Evolutionary conservation across 73 alveolate species (phyloP).

Genomic region (Tetrahymena borealis): DNA sequence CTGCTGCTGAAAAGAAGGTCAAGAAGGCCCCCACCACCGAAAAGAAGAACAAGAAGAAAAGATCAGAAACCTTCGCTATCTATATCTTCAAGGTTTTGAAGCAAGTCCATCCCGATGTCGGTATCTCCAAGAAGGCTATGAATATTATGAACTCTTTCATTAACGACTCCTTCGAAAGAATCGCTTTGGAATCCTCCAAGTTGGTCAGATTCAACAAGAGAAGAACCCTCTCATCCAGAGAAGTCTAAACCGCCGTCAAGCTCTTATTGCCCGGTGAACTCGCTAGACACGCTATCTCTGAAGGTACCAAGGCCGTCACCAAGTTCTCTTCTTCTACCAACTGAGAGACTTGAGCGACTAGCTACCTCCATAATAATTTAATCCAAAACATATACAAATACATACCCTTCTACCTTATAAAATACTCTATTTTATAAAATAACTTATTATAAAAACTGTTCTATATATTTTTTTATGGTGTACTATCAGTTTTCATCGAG

Average conservation of each 20-base stretch:
- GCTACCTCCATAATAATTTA: not conserved
- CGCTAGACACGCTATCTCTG: slow-evolving; percentile 66
- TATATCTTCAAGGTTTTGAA: slow-evolving; percentile 58
- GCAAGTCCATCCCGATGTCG: slow-evolving; percentile 66
- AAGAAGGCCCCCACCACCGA: slow-evolving; percentile 50
- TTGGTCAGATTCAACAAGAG: slow-evolving; percentile 53
- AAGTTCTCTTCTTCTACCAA: slow-evolving; percentile 35
- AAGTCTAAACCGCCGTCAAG: slow-evolving; percentile 65
- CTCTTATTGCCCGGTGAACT: slow-evolving; percentile 64
- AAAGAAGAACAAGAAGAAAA: slow-evolving; percentile 44
- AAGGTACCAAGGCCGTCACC: slow-evolving; percentile 66
- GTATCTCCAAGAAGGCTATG: slow-evolving; percentile 66
- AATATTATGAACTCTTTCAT: slow-evolving; percentile 57
- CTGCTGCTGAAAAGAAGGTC: slow-evolving; percentile 47
- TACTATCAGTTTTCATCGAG: slow-evolving; percentile 2
- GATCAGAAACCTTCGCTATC: slow-evolving; percentile 58
- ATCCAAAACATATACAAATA: not conserved
- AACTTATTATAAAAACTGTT: not conserved
- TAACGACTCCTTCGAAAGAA: slow-evolving; percentile 59
- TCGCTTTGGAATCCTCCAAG: slow-evolving; percentile 56
- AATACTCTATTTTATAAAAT: not conserved
- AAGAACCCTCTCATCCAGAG: slow-evolving; percentile 58
- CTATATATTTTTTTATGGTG: not conserved
- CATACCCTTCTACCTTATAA: not conserved
- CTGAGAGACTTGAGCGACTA: not conserved